These are phyloP conservation scores for Teunomyces lycoperdinae DNA, from an alignment of 805 yeast genomes.

Conservation along the genomic window DNA sequence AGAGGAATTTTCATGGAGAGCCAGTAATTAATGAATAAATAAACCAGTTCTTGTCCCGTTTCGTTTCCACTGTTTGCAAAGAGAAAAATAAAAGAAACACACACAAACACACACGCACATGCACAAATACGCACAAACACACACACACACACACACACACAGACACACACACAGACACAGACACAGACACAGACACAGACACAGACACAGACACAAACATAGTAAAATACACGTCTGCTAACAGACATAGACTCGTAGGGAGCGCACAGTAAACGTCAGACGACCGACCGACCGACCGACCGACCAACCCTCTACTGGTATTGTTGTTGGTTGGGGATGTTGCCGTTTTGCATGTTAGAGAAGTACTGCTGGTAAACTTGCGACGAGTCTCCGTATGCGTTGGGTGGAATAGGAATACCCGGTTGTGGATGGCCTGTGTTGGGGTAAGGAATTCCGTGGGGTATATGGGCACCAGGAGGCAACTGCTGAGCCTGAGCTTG, in stretches of 20 bases:
- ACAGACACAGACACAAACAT: background rate
- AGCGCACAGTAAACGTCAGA: too few relatives aligned
- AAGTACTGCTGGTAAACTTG: slow-evolving; percentile 62
- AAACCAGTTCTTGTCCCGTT: background rate
- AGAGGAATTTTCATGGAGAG: background rate
- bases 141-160: background rate
- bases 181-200: background rate
- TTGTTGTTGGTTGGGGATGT: slow-evolving; percentile 51
- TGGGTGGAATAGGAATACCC: slow-evolving; percentile 43
- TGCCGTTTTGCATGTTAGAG: slow-evolving; percentile 50
- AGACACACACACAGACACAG: background rate
- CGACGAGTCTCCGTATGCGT: slow-evolving; percentile 50
- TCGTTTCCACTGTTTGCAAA: background rate
- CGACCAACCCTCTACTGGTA: slow-evolving; percentile 39
- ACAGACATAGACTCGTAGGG: background rate
- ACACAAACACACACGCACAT: background rate
- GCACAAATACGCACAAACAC: too few relatives aligned
- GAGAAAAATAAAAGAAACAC: background rate
- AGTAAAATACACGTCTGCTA: slow-evolving; percentile 3
- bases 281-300: background rate
- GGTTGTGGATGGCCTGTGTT: slow-evolving; percentile 37
- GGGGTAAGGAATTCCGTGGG: slow-evolving; percentile 47
- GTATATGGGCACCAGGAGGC: slow-evolving; percentile 40
- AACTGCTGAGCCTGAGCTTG: slow-evolving; percentile 30
- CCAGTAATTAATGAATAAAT: background rate